Base-by-base conservation (phyloP, 2,329 filamentous ascomycete species). In the Ramichloridium luteum region DNA sequence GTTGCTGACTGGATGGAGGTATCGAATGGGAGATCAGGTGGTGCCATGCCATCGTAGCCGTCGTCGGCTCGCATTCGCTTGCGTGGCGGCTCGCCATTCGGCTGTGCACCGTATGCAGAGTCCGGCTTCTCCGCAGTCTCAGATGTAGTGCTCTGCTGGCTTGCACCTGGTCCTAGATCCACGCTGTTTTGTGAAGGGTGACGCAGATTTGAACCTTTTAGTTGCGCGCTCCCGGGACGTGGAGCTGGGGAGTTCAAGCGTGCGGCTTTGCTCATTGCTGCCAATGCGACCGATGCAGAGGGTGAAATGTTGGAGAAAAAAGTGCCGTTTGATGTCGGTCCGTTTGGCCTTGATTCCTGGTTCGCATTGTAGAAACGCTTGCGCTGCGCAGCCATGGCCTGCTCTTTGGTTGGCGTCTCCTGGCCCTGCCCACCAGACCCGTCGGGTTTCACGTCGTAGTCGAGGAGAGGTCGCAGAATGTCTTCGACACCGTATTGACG, bases 291-390 rank as follows among this genome's bases (percentile, higher is more conserved):
- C 4, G 83, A 90, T 1, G 90, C 86, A 2, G 85, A 93, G 41
- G 76, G 80, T 3, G 88, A 96, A 42, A 98, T 96, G 51, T 92
- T 94, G 53, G 86, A 86, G 64, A 98, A 96, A 54, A 94, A 94
- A 1, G 90, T 94, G 12, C 85, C 86, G 28, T 80, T 76, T 12
- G 65, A 75, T 46, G 41, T 38, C 4, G 47, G 44, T 6, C 46
- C 48, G 16, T 48, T 53, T 5, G 45, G 39, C 30, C 84, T 71
- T 29, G 38, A 36, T 13, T 68, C 74, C 36, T 93, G 83, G 32
- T 73, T 65, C 27, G 69, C 72, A 28, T 73, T 93, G 60, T 94
- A 96, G 59, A 94, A 74, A 43, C 88, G 74, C 57, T 98, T 96
- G 45, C 90, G 68, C 59, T 67, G 67, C 11, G 88, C 88, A 8